Conservation (phyloP, 1,139 yeast genomes). For the Pichia sp. region DNA sequence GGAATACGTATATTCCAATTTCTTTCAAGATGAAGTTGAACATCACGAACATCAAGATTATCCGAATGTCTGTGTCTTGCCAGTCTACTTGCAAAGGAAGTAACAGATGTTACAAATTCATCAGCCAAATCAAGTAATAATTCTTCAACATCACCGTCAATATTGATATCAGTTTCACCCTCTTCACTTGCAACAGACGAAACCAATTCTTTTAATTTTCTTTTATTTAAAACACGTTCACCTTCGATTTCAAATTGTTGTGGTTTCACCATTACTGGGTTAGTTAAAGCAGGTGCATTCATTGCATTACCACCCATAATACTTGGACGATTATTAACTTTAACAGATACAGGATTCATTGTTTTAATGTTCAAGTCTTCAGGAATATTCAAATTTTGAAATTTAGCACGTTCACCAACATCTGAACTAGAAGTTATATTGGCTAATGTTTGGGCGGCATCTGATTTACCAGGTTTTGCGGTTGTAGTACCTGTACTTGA, state of each 20-base stretch:
- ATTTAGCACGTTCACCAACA: constrained; percentile 35
- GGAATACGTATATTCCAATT: constrained; percentile 96
- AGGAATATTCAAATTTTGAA: constrained; percentile 71
- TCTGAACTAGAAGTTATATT: constrained; percentile 37
- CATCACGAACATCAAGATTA: constrained; percentile 77
- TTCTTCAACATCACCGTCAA: constrained; percentile 96
- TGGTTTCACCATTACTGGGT: constrained; percentile 71
- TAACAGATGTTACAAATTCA: constrained; percentile 86
- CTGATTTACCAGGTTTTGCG: constrained; percentile 8
- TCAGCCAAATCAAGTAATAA: constrained; percentile 87
- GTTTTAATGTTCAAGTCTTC: constrained; percentile 58
- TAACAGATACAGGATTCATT: constrained; percentile 56
- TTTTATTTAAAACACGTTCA: constrained; percentile 79
- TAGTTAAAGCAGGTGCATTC: constrained; percentile 54
- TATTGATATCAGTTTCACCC: constrained; percentile 82
- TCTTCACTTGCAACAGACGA: constrained; percentile 76
- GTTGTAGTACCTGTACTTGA: constrained; percentile 10
- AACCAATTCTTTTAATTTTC: constrained; percentile 82
- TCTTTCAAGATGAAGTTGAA: constrained; percentile 86
- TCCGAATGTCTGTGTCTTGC: constrained; percentile 96
- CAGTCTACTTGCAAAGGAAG: constrained; percentile 86
- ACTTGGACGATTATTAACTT: constrained; percentile 64
- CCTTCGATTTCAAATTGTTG: constrained; percentile 81
- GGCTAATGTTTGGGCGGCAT: constrained; percentile 30
- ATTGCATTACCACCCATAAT: constrained; percentile 82